Evolutionary conservation across 805 yeast species (phyloP).

Genomic region (Spathaspora sp.): DNA sequence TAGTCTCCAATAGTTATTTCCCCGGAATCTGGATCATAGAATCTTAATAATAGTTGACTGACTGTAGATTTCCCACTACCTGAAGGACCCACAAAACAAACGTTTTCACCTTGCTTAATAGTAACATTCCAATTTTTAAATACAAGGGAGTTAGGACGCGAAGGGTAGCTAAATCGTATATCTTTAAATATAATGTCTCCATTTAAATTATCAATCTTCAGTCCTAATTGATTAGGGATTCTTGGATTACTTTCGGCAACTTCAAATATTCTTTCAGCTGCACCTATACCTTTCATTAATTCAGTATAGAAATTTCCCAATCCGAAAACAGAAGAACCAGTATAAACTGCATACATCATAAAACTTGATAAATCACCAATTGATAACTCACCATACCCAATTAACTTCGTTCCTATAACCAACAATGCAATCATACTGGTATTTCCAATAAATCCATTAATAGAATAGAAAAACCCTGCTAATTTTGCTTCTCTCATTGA

Average conservation of each 20-base stretch:
- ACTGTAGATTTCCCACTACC: conserved; percentile 95
- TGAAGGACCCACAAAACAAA: conserved; percentile 94
- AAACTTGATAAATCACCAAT: conserved; percentile 89
- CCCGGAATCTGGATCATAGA: conserved; percentile 77
- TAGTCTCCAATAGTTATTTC: conserved; percentile 60
- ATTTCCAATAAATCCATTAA: conserved; percentile 84
- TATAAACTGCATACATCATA: conserved; percentile 92
- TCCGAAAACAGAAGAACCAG: conserved; percentile 91
- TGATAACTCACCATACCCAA: conserved; percentile 68
- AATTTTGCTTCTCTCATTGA: conserved; percentile 79
- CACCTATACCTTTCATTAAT: conserved; percentile 96
- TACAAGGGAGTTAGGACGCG: conserved; percentile 68
- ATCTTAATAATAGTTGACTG: conserved; percentile 71
- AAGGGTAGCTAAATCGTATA: conserved; percentile 76
- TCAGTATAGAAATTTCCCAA: conserved; percentile 89
- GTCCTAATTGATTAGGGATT: conserved; percentile 66
- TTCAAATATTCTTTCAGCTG: conserved; percentile 88
- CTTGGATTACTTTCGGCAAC: conserved; percentile 72
- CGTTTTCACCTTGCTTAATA: conserved; percentile 77
- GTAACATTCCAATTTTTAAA: conserved; percentile 58
- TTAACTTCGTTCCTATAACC: conserved; percentile 79
- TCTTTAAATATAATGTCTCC: conserved; percentile 62
- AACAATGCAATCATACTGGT: conserved; percentile 72
- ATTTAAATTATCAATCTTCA: conserved; percentile 33
- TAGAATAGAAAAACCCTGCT: conserved; percentile 71